Evolutionary conservation across 371 early-diverging fungal species (phyloP), one percentile per base, ranked within the genome.

Genomic region (Mucor saturninus): DNA sequence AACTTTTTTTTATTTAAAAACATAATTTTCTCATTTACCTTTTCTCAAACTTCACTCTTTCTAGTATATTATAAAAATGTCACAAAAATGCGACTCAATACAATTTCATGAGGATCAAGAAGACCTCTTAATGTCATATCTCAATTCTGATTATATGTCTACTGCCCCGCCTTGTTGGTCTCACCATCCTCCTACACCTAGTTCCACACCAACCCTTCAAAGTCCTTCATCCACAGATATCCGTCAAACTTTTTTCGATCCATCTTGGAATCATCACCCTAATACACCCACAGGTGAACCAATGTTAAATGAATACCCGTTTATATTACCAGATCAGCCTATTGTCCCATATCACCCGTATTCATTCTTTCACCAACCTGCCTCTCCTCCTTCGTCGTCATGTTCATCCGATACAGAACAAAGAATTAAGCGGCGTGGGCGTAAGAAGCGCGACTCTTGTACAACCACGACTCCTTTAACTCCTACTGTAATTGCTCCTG

Each of bases 61-160:
- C 39, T n/a, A 54, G 37, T 53, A 42, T 42, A 38, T 42, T 4
- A 40, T 39, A 4, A 11, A 56, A 31, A 48, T 35, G 30, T 21
- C 39, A 38, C 14, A 32, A 45, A 21, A 46, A 32, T 9, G 38
- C 35, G 35, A 57, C 4, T 61, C 43, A 67, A 71, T 59, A 30
- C 54, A 42, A 9, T 46, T 61, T 48, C 15, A 51, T n/a, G 75
- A 75, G 57, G 72, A 76, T 37, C 71, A 67, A 55, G 76, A 76
- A 13, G 76, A 76, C 42, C 29, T 76, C 9, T 30, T 76, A 10
- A 64, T 73, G 66, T 76, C 76, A 8, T 76, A 76, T 38, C 53
- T 76, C n/a, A 73, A 76, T 49, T 49, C 71, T 31, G 73, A 76
- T 50, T 76, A 61, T 43, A 38, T 76, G 49, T 60, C 46, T 31